Percentiles rank a stretch among this genome's conserved stretches.
phyloP scores from a whole-genome alignment of 495 filamentous ascomycete species.

The Echria macrotheca region DNA sequence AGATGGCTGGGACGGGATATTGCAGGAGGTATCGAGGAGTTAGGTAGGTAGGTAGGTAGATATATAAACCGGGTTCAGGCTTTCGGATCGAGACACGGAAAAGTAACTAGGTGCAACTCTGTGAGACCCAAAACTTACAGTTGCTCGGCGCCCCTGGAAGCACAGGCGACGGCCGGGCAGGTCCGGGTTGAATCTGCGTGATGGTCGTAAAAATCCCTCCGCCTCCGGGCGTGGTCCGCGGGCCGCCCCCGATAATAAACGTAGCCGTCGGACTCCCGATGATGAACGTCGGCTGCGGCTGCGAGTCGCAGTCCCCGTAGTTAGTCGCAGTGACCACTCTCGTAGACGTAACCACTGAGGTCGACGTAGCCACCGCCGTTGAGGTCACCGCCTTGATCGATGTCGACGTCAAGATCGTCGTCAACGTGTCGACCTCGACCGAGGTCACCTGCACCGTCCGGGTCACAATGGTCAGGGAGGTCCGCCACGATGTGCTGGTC shows the following conservation, averaged over 20 bases:
- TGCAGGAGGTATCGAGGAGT: too few species aligned
- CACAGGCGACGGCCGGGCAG: conserved; percentile 7
- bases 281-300: not conserved
- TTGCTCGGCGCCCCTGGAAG: conserved; percentile 19
- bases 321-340: conserved; percentile 1
- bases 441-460: conserved; percentile 9
- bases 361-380: not conserved
- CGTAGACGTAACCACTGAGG: conserved; percentile 5
- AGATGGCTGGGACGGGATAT: too few species aligned
- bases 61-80: too few species aligned
- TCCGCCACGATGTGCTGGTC: conserved; percentile 1
- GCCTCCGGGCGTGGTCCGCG: not conserved
- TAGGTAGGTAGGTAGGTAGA: too few species aligned
- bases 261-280: not conserved
- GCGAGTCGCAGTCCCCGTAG: too few species aligned
- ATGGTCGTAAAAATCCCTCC: not conserved
- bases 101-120: too few species aligned
- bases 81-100: too few species aligned
- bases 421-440: conserved; percentile 13
- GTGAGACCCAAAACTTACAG: too few species aligned
- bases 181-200: not conserved
- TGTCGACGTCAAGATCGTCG: not conserved
- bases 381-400: not conserved
- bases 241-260: not conserved
- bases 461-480: conserved; percentile 10